Percentiles rank a stretch among this genome's conserved stretches.
These are phyloP conservation scores for Coelastrella sp. DNA, from an alignment of 139 green algal genomes.

Conservation along the genomic window DNA sequence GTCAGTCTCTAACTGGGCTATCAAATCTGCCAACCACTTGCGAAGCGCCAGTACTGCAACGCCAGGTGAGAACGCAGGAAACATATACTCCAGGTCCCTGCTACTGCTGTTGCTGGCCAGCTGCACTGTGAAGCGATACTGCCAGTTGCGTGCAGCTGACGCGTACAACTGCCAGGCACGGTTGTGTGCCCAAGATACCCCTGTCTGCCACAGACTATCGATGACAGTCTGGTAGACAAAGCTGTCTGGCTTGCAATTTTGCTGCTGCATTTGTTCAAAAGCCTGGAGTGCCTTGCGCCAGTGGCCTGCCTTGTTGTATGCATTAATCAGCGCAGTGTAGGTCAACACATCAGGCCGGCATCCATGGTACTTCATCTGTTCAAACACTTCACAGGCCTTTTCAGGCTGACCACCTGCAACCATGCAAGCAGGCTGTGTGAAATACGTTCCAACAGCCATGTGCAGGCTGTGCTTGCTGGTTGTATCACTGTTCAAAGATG, in stretches of 20 bases:
- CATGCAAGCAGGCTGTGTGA: not conserved
- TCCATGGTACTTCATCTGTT: slow-evolving; percentile 61
- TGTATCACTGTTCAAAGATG: not conserved
- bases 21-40: slow-evolving; percentile 59
- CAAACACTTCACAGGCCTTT: slow-evolving; percentile 59
- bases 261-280: slow-evolving; percentile 78
- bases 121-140: slow-evolving; percentile 55
- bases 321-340: slow-evolving; percentile 65
- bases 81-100: slow-evolving; percentile 52
- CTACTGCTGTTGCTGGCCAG: slow-evolving; percentile 50
- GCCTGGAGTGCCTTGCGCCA: slow-evolving; percentile 62
- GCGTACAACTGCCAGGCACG: slow-evolving; percentile 60
- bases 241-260: slow-evolving; percentile 56
- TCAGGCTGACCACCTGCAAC: slow-evolving; percentile 39
- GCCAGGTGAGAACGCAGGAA: slow-evolving; percentile 60
- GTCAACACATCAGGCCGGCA: slow-evolving; percentile 62
- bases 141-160: slow-evolving; percentile 51
- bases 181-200: slow-evolving; percentile 68
- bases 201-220: slow-evolving; percentile 71
- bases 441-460: not conserved
- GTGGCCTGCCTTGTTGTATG: slow-evolving; percentile 63
- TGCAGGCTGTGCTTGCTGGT: not conserved
- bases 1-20: slow-evolving; percentile 49
- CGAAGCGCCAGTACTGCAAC: slow-evolving; percentile 65
- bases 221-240: slow-evolving; percentile 62